Evolutionary conservation across 2,329 filamentous ascomycete species (phyloP), one percentile per base, ranked within the genome.

Genomic region (Tolypocladium tropicale): DNA sequence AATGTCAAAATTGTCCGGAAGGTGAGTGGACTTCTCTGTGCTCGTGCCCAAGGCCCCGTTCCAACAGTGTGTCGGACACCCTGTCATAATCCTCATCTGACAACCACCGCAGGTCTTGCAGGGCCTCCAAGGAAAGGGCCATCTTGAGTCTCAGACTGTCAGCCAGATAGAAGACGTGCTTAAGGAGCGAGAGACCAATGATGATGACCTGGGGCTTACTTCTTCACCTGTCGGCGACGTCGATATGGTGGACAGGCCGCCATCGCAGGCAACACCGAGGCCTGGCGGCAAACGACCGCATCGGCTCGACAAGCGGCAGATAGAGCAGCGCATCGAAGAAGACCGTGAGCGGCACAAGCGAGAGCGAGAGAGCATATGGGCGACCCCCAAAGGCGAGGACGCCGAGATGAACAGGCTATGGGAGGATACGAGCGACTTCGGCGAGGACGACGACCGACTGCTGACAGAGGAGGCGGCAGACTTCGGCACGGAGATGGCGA

Each of bases 271-370:
- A 7, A 69, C 72, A n/a, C 69, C 71, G 1, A 72, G 67, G 58
- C 64, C 67, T 18, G 63, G 64, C 10, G 21, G 28, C 12, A 71
- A 63, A 58, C 67, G 64, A 57, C 65, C 60, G 6, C 71, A 73
- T 32, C 70, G 74, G 18, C 70, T 94, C 53, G 90, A 96, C 66
- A 94, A 93, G 72, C 82, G 88, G 56, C 89, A 96, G 73, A 89
- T 96, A 54, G 92, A 97, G 73, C 92, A 97, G 75, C 80, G 94
- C 43, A 96, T 99, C 60, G 95, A 99, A 64, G 95, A 99, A 72
- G 94, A 99, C 71, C 79, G 94, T 4, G 94, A 99, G 71, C 78
- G 94, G 48, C 95, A 99, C 71, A 99, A 99, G 77, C 78, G 93
- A 48, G 76, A 93, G 65, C 78, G 94, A 25, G 94, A 99, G 74